Conservation (phyloP, 176 grass and related monocot species). For the Cenchrus americanus region DNA sequence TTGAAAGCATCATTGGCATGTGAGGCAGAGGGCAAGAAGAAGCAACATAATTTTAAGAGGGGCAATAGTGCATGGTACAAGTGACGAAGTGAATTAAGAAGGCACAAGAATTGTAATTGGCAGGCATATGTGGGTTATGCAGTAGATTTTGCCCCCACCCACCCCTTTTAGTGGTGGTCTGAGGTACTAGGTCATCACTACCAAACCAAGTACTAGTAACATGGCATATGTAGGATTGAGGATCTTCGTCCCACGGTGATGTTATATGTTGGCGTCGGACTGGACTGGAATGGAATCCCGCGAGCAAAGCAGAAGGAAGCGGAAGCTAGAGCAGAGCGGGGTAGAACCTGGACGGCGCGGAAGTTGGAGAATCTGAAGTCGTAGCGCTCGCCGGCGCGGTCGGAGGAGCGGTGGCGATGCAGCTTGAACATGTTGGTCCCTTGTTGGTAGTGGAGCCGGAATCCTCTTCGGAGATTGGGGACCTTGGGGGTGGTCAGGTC, state of each 20-base stretch:
- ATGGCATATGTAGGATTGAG: background rate
- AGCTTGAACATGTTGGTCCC: conserved; percentile 80
- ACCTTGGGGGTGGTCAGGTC: background rate
- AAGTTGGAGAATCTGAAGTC: conserved; percentile 93
- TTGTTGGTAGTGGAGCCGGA: no score
- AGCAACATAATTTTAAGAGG: background rate
- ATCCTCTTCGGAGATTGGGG: background rate
- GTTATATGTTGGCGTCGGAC: background rate
- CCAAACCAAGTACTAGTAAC: background rate
- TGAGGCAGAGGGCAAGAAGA: background rate
- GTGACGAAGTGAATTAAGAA: background rate
- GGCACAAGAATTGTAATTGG: background rate
- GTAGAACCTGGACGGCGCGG: conserved; percentile 71
- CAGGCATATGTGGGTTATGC: background rate
- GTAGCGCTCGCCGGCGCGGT: conserved; percentile 75
- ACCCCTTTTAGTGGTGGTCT: background rate
- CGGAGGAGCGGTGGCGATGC: conserved; percentile 83
- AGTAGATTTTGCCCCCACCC: background rate
- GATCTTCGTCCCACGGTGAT: background rate
- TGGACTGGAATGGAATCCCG: background rate
- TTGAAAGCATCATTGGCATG: background rate
- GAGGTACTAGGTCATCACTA: background rate
- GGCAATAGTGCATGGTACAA: background rate
- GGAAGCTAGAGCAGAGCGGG: background rate
- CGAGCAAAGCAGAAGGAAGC: background rate